phyloP scores from a whole-genome alignment of 1,139 yeast genomes.

The Hyphopichia buzzinii region DNA sequence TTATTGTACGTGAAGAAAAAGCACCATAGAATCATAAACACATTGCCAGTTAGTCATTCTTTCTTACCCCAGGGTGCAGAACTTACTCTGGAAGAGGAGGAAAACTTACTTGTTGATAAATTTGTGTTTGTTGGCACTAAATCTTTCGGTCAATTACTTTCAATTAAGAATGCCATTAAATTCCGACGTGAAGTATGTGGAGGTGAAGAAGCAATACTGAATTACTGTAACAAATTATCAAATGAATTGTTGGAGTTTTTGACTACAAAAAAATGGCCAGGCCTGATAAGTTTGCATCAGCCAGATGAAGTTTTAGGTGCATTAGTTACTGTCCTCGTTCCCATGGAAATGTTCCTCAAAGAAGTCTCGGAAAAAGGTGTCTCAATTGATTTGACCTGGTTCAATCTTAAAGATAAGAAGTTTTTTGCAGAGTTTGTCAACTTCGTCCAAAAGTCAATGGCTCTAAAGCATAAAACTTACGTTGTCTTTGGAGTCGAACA shows the following conservation, averaged over 20 bases:
- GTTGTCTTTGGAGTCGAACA: constrained; percentile 46
- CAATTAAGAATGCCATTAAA: constrained; percentile 39
- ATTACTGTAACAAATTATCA: constrained; percentile 49
- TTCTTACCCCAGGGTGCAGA: constrained; percentile 27
- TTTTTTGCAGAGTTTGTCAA: constrained; percentile 8
- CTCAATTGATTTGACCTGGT: neutral
- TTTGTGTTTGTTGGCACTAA: constrained; percentile 40
- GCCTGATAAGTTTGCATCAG: constrained; percentile 30
- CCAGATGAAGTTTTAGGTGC: constrained; percentile 33
- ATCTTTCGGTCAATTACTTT: constrained; percentile 23
- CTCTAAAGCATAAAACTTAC: constrained; percentile 38
- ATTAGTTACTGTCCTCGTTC: constrained; percentile 49
- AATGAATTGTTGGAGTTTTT: constrained; percentile 37
- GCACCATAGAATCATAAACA: constrained; percentile 51
- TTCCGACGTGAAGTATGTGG: constrained; percentile 60
- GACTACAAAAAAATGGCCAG: constrained; percentile 33
- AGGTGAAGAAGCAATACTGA: constrained; percentile 53
- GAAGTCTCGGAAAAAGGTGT: constrained; percentile 7
- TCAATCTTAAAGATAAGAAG: neutral
- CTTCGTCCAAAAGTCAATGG: constrained; percentile 9
- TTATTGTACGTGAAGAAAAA: constrained; percentile 55
- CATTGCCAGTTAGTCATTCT: constrained; percentile 57
- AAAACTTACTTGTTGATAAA: constrained; percentile 34
- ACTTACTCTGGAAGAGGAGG: constrained; percentile 20
- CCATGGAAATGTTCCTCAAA: constrained; percentile 17